These are phyloP conservation scores for Mortierella sp. DNA, from an alignment of 371 early-diverging fungal genomes.

Conservation along the genomic window DNA sequence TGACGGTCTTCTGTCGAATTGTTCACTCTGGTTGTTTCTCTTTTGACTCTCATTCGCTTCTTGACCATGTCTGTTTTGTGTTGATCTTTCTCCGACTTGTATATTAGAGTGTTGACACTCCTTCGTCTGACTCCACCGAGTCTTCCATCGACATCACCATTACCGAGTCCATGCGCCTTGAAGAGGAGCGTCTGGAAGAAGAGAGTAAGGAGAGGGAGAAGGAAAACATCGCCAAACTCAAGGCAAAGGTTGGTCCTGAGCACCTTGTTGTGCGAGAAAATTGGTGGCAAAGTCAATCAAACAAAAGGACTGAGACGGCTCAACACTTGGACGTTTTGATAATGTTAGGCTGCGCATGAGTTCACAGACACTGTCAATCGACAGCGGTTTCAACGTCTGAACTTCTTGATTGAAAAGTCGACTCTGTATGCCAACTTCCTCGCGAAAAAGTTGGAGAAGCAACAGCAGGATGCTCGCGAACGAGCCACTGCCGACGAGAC, in stretches of 20 bases:
- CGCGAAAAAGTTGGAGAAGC: conserved; percentile 78
- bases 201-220: conserved; percentile 58
- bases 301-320: neutral
- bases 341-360: conserved; percentile 64
- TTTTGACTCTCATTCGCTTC: neutral
- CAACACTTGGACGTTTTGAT: neutral
- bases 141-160: conserved; percentile 30
- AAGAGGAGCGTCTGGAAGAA: conserved; percentile 62
- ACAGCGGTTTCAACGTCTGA: conserved; percentile 79
- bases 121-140: conserved; percentile 38
- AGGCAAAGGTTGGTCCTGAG: conserved; percentile 48
- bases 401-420: conserved; percentile 85
- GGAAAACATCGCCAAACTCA: conserved; percentile 58
- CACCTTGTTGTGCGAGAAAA: conserved; percentile 2
- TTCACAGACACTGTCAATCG: conserved; percentile 68
- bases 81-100: neutral
- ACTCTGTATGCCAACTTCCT: conserved; percentile 86
- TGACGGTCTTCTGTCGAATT: neutral
- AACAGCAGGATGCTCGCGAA: conserved; percentile 77
- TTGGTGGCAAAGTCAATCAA: conserved; percentile 47
- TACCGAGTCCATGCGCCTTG: conserved; percentile 61
- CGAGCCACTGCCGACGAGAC: conserved; percentile 57
- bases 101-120: conserved; percentile 33
- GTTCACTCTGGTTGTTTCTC: neutral
- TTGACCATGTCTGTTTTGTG: neutral